Base-by-base conservation (phyloP, 805 yeast genomes). In the Myxozyma sirexii region DNA sequence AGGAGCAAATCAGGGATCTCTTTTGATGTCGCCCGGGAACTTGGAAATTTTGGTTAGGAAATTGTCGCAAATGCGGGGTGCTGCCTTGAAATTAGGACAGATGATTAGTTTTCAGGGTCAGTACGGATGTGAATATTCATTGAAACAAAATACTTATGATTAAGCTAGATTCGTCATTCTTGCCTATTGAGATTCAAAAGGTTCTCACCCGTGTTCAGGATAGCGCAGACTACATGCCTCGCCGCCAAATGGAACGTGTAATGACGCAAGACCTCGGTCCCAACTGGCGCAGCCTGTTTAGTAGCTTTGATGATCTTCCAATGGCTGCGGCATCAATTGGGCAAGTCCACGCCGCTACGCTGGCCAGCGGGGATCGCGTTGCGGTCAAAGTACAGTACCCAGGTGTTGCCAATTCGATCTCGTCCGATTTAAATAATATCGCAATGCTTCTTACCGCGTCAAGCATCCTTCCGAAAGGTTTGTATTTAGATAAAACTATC, bases 271-370 rank as follows among this genome's bases (percentile, higher is more conserved):
- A 91, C 64, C 80, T 94, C 55, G 97, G 98, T 13, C 77, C 75
- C 7, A 78, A 83, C 60, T 94, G 99, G 99, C 81, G 88, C 63
- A 71, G 76, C 3, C 79, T 84, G 38, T 94, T 90, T 71, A 75
- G 85, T 10, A 76, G 82, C 1, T 94, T 94, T 73, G 90, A 90
- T 57, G 94, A 89, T 65, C 79, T 87, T 23, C 99, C 99, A 4
- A 83, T 94, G 57, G 98, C 98, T 0, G 97, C 99, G 1, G 97
- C 99, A 0, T 90, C 97, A 4, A 94, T 94, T 65, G 97, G 98
- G 1, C 98, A 94, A 74, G 98, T 94, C 5, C 99, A 94, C 74
- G 80, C 79, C 38, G 99, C 97, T 1, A 84, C 82, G 21, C 65
- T 77, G 29, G 54, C 53, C 1, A 43, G 47, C 17, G 68, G 68